Base-by-base conservation (phyloP, 352 stramenopile species). In the Pilasporangium apinafurcum region DNA sequence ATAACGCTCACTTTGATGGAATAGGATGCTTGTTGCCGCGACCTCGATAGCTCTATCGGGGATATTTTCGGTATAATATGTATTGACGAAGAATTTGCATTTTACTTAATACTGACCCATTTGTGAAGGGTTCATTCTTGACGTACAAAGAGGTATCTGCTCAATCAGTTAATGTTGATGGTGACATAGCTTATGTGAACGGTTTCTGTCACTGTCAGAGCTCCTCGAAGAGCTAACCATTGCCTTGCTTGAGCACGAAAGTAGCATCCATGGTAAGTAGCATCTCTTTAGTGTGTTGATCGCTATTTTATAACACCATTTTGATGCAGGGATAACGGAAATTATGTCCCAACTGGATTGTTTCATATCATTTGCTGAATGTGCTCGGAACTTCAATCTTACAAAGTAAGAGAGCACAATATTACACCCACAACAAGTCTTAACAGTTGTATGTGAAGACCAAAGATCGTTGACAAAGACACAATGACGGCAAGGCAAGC, bases 31-130 rank as follows among this genome's bases (percentile, higher is more conserved):
- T 85, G 77, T 31, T 95, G 83, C 25, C 67, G 72, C 22, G 69
- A 92, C 46, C 57, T 95, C n/a, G 83, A 95, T 46, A 63, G 60
- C 29, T 79, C 67, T 3, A 83, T 92, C 33, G 83, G 83, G 26
- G 81, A 92, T 37, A 89, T 95, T 14, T 91, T 86, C 45, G 76
- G 81, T 84, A 56, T 27, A 22, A 37, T 12, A 49, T 24, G n/a
- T 8, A 35, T 3, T 49, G 20, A 12, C 13, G 3, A 2, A 10
- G 38, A 29, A 24, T 2, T 27, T 53, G 32, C 22, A n/a, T 12
- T 48, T 27, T 16, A 20, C 51, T 25, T 56, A 21, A 53, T n/a
- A 31, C 18, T n/a, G 29, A 41, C 10, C 30, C 9, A 52, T 18
- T 13, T 48, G 41, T 16, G 5, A 30, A 92, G 79, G 79, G 5